Evolutionary conservation across 306 rosid genomes (phyloP), one percentile per base, ranked within the genome.

Genomic region (Dryas alaskensis): DNA sequence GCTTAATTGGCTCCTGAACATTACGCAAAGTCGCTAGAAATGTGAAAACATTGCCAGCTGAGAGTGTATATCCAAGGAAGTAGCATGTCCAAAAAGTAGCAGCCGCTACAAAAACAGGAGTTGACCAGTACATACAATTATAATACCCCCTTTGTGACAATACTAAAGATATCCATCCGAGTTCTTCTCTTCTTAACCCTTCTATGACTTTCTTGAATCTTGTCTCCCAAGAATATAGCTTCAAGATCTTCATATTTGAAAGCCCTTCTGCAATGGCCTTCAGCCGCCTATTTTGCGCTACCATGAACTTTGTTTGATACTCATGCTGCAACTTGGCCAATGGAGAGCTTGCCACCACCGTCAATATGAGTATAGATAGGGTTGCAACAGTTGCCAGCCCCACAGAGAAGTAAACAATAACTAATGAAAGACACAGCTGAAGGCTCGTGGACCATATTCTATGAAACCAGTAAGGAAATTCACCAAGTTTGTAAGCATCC

Each of bases 181-280:
- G 47, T 50, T 80, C 84, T 19, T 80, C 80, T 47, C 73, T 44
- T 53, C 84, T 69, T 22, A 70, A 49, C 14, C 43, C 51, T 70
- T 75, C 52, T 17, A 75, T 61, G 60, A 69, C 58, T 5, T 14
- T 64, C 51, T 75, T 70, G 60, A 80, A 80, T n/a, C 70, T 75
- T 53, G 57, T 75, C 73, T 75, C 84, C 84, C 80, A 80, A 4
- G 84, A 67, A 12, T 80, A 75, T 63, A 80, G 57, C 80, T 80
- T 80, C 44, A 80, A 64, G 11, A 80, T 67, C 72, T 80, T 80
- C 77, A 80, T 75, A 66, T 75, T 80, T 49, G 69, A 60, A 13
- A 75, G 73, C 13, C 77, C 80, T 27, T 80, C 84, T 10, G 77
- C 22, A 19, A 75, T 63, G 49, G 72, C 48, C 68, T 50, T 80